Percentiles rank a stretch among this genome's conserved stretches.
Conservation (phyloP, 768 basidiomycete species). For the Lactarius tabidus region DNA sequence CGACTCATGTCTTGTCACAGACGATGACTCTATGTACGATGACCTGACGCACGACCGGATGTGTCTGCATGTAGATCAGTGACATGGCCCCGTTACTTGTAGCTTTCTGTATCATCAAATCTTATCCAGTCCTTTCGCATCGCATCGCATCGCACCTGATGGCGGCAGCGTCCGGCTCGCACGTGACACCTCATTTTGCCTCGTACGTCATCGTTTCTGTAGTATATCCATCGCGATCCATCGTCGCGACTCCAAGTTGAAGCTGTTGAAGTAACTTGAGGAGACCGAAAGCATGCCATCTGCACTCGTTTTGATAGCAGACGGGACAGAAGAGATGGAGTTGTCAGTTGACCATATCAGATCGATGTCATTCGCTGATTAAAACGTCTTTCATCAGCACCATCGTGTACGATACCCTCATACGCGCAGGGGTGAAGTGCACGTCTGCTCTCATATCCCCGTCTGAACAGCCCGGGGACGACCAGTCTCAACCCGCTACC, state of each 20-base stretch:
- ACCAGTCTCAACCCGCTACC: neutral
- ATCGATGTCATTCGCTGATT: neutral
- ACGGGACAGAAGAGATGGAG: slow-evolving; percentile 89
- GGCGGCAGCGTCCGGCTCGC: neutral
- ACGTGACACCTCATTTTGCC: too few relatives aligned
- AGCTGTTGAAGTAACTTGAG: too few relatives aligned
- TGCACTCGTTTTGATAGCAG: slow-evolving; percentile 69
- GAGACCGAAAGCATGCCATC: slow-evolving; percentile 40
- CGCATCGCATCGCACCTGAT: neutral
- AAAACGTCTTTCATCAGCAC: slow-evolving; percentile 43
- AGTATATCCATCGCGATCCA: too few relatives aligned
- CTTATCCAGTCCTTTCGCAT: neutral
- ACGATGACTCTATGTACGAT: slow-evolving; percentile 23
- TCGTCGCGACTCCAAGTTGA: too few relatives aligned
- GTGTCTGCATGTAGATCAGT: slow-evolving; percentile 17
- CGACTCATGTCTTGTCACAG: slow-evolving; percentile 21
- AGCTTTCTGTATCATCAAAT: neutral
- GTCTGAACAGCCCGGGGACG: slow-evolving; percentile 2
- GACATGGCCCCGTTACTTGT: neutral
- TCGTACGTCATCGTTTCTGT: too few relatives aligned
- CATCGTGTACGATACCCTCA: slow-evolving; percentile 77
- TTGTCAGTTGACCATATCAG: slow-evolving; percentile 48
- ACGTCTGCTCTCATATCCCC: slow-evolving; percentile 58
- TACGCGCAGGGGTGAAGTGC: slow-evolving; percentile 64
- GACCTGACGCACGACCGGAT: slow-evolving; percentile 24